Conservation (phyloP, 2,329 filamentous ascomycete genomes). For the Coniochaeta pulveracea region DNA sequence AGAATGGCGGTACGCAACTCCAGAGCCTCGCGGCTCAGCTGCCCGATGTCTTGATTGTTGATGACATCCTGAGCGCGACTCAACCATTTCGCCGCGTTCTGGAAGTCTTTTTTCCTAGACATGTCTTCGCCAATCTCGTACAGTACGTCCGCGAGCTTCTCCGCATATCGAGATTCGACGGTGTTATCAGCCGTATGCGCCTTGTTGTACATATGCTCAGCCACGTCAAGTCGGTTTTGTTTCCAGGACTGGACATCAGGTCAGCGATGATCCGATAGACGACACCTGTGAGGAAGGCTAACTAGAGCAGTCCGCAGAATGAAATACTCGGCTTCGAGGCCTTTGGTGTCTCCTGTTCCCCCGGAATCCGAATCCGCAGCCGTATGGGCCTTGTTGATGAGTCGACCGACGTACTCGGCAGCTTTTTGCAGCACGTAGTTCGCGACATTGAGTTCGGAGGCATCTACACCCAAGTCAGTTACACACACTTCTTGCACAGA, state of each 20-base stretch:
- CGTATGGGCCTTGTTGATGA: constrained; percentile 19
- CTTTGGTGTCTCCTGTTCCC: constrained; percentile 16
- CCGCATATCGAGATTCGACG: constrained; percentile 37
- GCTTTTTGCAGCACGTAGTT: constrained; percentile 52
- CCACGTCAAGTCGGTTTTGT: constrained; percentile 60
- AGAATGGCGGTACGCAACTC: constrained; percentile 57
- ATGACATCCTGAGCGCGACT: constrained; percentile 53
- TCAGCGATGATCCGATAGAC: background rate
- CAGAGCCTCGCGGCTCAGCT: constrained; percentile 44
- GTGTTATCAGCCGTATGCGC: constrained; percentile 25
- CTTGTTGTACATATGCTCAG: constrained; percentile 66
- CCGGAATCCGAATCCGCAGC: constrained; percentile 19
- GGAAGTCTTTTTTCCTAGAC: constrained; percentile 36
- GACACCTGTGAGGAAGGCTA: constrained; percentile 15
- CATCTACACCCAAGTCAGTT: constrained; percentile 25
- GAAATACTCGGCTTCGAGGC: constrained; percentile 50
- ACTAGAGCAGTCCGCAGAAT: constrained; percentile 58
- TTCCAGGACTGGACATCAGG: constrained; percentile 52
- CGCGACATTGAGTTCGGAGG: constrained; percentile 43
- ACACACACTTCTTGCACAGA: constrained; percentile 5
- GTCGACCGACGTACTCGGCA: constrained; percentile 38
- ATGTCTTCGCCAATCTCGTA: constrained; percentile 61
- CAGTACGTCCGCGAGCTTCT: constrained; percentile 55
- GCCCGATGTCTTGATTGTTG: constrained; percentile 39
- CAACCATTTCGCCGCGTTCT: constrained; percentile 59